A percentile compares a stretch with the other conserved stretches of the same genome.
Evolutionary conservation across 345 rosid species (phyloP).

Genomic region (Eucalyptus cloeziana): DNA sequence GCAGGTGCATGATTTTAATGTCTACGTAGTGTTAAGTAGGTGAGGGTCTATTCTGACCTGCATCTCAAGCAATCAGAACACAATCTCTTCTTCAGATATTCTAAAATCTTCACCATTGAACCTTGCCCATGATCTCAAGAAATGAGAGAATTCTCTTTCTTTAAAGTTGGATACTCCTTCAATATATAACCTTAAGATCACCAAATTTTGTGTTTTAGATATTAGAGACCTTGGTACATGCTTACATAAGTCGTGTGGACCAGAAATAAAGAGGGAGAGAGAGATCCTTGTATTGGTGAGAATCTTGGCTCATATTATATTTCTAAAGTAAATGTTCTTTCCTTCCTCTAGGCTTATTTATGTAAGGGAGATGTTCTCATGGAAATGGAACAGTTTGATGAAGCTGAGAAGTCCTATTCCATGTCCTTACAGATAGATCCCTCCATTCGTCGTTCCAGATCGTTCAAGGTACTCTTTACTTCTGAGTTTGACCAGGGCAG

Average conservation of each 20-base stretch:
- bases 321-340: background rate
- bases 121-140: background rate
- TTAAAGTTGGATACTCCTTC: background rate
- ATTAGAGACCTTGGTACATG: background rate
- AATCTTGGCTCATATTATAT: background rate
- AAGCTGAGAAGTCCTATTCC: constrained; percentile 57
- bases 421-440: constrained; percentile 55
- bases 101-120: background rate
- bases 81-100: background rate
- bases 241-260: background rate
- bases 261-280: background rate
- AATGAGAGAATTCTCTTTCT: background rate
- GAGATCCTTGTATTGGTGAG: background rate
- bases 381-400: constrained; percentile 49
- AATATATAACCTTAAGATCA: background rate
- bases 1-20: background rate
- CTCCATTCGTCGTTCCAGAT: constrained; percentile 52
- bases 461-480: constrained; percentile 50
- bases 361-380: constrained; percentile 74
- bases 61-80: background rate
- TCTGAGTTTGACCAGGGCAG: background rate
- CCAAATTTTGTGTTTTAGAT: background rate
- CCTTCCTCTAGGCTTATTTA: constrained; percentile 37
- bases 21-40: background rate
- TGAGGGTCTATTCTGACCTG: background rate